Conservation (phyloP, 371 early-diverging fungal genomes). For the Thermomucor indicae-seudaticae region DNA sequence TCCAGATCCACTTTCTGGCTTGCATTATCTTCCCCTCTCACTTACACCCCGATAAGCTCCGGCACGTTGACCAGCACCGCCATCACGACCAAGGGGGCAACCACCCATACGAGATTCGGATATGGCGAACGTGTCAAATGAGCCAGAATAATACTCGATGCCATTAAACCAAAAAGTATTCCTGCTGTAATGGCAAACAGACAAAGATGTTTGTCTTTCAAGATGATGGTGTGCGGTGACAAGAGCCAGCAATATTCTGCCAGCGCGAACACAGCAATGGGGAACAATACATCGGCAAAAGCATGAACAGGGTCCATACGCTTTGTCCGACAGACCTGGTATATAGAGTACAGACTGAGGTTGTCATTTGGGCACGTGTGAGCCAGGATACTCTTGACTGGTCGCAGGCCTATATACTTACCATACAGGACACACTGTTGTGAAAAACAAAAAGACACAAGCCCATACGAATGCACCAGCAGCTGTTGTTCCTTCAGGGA, state of each 20-base stretch:
- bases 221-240: slow-evolving; percentile 57
- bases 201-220: slow-evolving; percentile 60
- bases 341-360: slow-evolving; percentile 21
- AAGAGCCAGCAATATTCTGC: slow-evolving; percentile 66
- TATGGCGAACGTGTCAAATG: slow-evolving; percentile 80
- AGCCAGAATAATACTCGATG: slow-evolving; percentile 86
- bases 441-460: slow-evolving; percentile 9
- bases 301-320: slow-evolving; percentile 9
- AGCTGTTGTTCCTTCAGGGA: slow-evolving; percentile 11
- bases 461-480: slow-evolving; percentile 18
- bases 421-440: slow-evolving; percentile 10
- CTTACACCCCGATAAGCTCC: slow-evolving; percentile 37
- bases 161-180: slow-evolving; percentile 82
- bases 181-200: slow-evolving; percentile 72
- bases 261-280: slow-evolving; percentile 52
- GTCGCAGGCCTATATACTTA: neutral
- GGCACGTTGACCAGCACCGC: slow-evolving; percentile 57
- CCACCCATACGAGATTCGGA: slow-evolving; percentile 69
- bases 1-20: too few relatives aligned
- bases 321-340: slow-evolving; percentile 24
- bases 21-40: too few relatives aligned
- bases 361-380: neutral
- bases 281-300: slow-evolving; percentile 24
- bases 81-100: slow-evolving; percentile 68
- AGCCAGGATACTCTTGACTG: neutral